Base-by-base conservation (phyloP, 2,329 filamentous ascomycete genomes). In the Salinomyces thailandicus region DNA sequence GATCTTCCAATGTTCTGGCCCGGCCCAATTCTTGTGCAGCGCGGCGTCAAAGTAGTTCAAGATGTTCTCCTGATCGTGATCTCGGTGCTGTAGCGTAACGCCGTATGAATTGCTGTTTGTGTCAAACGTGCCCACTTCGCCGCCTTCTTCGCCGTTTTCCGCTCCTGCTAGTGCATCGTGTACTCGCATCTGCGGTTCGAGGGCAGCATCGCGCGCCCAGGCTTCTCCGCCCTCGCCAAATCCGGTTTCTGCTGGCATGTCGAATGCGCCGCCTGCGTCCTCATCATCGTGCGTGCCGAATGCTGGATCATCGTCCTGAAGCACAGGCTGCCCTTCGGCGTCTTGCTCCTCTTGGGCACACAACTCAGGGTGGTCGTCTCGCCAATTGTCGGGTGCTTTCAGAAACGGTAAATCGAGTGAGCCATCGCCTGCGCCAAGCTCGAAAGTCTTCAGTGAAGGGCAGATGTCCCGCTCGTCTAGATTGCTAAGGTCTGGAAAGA, bases 1-100 rank as follows among this genome's bases (percentile, higher is more conserved):
- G 55, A 98, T 96, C 48, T 89, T 81, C 91, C 91, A 98, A 62
- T 98, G 91, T 59, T 96, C 91, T n/a, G 91, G 89, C 33, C 86
- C 93, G 5, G 82, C 81, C 89, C 91, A 98, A 54, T 95, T 95
- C 71, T 94, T 96, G 57, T 91, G 85, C 29, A 96, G 66, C 2
- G 89, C 87, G 54, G 94, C 85, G 59, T 98, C 91, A 55, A 98
- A 98, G 64, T 96, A 98, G 54, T 84, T 82, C n/a, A 98, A 72
- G 39, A 98, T 94, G 52, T 94, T 89, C 50, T 96, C 85, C 55
- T 95, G 86, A 51, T 85, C 84, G 34, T 77, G 76, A 12, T 69
- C 65, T 5, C 54, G 50, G 49, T 81, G 81, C 27, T 75, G 75
- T 66, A 94, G 77, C n/a, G 82, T 82, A 5, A 95, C 74, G 16